Evolutionary conservation across 75 land plant species (phyloP).

Genomic region (Cryptomeria japonica): DNA sequence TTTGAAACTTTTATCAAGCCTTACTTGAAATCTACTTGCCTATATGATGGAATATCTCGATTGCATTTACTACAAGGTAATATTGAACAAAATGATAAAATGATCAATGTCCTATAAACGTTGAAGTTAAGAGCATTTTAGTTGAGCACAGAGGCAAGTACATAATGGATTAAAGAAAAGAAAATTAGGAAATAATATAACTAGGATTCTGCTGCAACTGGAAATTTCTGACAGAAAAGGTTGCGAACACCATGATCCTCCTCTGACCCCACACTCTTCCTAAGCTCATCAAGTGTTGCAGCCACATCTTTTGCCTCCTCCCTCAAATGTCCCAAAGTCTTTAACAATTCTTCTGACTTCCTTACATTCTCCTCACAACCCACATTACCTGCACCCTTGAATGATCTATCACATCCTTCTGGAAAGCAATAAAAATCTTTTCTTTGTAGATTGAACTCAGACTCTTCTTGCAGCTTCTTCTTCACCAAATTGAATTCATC

Average conservation of each 20-base stretch:
- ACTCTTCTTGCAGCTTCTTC: constrained; percentile 3
- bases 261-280: constrained; percentile 20
- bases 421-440: constrained; percentile 5
- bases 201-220: constrained; percentile 15
- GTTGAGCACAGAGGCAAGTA: not conserved
- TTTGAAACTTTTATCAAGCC: not conserved
- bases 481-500: not conserved
- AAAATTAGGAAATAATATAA: not conserved
- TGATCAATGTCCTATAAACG: not conserved
- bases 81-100: not conserved
- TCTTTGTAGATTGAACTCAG: not conserved
- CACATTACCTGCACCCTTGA: not conserved
- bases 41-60: not conserved
- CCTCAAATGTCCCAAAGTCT: constrained; percentile 27
- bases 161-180: not conserved
- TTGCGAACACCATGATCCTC: constrained; percentile 11
- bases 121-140: not conserved
- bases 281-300: constrained; percentile 34
- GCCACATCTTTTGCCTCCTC: constrained; percentile 36
- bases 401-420: not conserved
- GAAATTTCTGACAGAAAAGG: constrained; percentile 4
- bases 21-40: not conserved
- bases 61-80: not conserved
- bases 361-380: constrained; percentile 5
- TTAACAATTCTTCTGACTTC: constrained; percentile 36